Evolutionary conservation across 1,139 yeast species (phyloP), one percentile per base, ranked within the genome.

Genomic region (Taphrina populina): DNA sequence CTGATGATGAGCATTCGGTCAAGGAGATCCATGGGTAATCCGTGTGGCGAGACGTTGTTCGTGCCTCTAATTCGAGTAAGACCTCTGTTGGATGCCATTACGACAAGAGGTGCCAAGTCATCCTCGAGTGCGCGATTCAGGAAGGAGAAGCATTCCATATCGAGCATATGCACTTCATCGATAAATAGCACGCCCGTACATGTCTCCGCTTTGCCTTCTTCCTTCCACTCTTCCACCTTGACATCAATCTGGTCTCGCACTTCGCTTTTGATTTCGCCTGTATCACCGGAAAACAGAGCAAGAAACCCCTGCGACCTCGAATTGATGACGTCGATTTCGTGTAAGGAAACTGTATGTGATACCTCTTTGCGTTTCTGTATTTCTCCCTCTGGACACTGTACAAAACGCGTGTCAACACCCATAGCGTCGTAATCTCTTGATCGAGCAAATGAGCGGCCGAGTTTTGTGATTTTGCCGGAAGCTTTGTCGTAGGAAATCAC

Each of bases 131-230:
- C 97, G 63, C 98, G 80, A 74, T 94, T 94, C 67, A 94, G 81
- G 70, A 87, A 94, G 23, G 98, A 85, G 67, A 92, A 94, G 69
- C 96, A 84, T 72, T 94, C 99, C 66, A 94, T 87, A 70, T 94
- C 99, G 63, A 94, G 80, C 97, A 94, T 94, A 72, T 94, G 98
- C 55, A 90, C 97, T 73, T 94, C 99, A 72, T 94, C 99, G 65
- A 94, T 88, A 71, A 94, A 94, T 65, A 94, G 76, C 10, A 94
- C 98, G 63, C 99, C 99, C n/a, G 98, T 97, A 52, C 88, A 85
- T 63, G 94, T 90, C 66, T 90, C 96, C 10, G 98, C 98, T 70
- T 92, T 94, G 59, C 98, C 98, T 76, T 94, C 98, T 75, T 94
- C 99, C 67, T 86, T 88, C 98, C 98, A 94, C 72, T 94, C 98